Percentiles rank a stretch among this genome's conserved stretches.
Evolutionary conservation across 768 basidiomycete genomes (phyloP).

Genomic region (Podaxis mareebaensis): DNA sequence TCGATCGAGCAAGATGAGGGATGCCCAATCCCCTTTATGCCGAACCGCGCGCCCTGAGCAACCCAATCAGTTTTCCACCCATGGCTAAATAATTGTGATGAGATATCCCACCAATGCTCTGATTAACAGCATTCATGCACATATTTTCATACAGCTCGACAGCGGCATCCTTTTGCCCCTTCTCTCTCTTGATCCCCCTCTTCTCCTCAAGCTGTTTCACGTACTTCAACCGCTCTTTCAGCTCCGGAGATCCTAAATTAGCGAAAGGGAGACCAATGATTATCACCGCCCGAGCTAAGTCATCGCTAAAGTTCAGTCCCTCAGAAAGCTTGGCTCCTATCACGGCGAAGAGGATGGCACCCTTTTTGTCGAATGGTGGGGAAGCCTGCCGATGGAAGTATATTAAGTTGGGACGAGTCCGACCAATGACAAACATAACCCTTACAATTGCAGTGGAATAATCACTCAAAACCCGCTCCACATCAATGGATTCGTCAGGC

Average conservation of each 20-base stretch:
- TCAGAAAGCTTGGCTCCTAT: conserved; percentile 98
- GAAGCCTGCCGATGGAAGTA: conserved; percentile 15
- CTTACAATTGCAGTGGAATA: conserved; percentile 57
- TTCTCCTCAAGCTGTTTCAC: conserved; percentile 63
- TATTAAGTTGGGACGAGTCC: background rate
- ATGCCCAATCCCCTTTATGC: conserved; percentile 89
- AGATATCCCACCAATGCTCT: conserved; percentile 79
- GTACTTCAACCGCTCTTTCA: conserved; percentile 90
- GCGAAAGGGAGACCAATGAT: conserved; percentile 93
- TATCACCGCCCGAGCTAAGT: conserved; percentile 82
- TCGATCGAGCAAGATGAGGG: conserved; percentile 82
- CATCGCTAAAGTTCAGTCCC: conserved; percentile 77
- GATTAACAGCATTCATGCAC: conserved; percentile 95
- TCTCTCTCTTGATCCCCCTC: conserved; percentile 30
- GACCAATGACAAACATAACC: conserved; percentile 6
- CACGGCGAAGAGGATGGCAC: conserved; percentile 89
- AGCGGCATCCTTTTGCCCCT: conserved; percentile 62
- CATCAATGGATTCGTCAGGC: conserved; percentile 68
- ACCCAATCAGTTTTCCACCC: background rate
- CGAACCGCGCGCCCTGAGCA: conserved; percentile 85
- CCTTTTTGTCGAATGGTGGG: conserved; percentile 38
- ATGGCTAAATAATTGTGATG: background rate
- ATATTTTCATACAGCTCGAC: conserved; percentile 88
- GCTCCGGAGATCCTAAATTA: conserved; percentile 86
- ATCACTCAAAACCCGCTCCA: conserved; percentile 73